Conservation (phyloP, 2,329 filamentous ascomycete genomes). For the Dothideomycetes sp. region DNA sequence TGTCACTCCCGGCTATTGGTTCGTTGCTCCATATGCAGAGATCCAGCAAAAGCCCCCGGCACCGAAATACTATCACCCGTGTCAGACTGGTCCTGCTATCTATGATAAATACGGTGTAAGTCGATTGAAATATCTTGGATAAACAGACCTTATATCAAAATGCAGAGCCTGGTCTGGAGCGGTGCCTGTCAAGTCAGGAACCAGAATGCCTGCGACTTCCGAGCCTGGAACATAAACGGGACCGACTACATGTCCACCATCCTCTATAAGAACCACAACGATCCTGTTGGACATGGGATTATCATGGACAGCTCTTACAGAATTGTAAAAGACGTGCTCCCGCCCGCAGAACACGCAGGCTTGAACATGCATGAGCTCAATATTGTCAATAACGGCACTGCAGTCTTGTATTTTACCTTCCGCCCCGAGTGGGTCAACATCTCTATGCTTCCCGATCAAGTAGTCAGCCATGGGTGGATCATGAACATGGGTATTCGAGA, state of each 20-base stretch:
- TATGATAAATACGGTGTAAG: conserved; percentile 8
- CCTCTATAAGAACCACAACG: conserved; percentile 4
- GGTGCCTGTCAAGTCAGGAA: conserved; percentile 10
- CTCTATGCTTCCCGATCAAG: too few species aligned
- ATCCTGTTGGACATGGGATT: conserved; percentile 6
- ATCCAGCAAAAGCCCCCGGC: not conserved
- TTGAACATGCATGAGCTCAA: conserved; percentile 31
- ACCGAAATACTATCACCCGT: conserved; percentile 1
- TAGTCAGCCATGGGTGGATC: conserved; percentile 18
- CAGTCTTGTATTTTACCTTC: conserved; percentile 16
- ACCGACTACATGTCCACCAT: conserved; percentile 7
- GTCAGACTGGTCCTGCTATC: conserved; percentile 6
- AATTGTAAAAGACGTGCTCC: not conserved
- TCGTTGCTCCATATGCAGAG: conserved; percentile 10
- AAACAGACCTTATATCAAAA: conserved; percentile 7
- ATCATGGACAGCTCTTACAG: conserved; percentile 9
- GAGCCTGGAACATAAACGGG: conserved; percentile 1
- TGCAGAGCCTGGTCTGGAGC: conserved; percentile 13
- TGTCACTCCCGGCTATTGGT: conserved; percentile 11
- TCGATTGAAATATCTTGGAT: not conserved
- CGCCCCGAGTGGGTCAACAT: conserved; percentile 13
- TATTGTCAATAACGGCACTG: conserved; percentile 20
- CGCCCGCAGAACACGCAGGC: conserved; percentile 9
- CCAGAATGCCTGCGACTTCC: conserved; percentile 13
- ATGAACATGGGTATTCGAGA: conserved; percentile 23